Conservation (phyloP, 805 yeast species). For the Yarrowia sp. region DNA sequence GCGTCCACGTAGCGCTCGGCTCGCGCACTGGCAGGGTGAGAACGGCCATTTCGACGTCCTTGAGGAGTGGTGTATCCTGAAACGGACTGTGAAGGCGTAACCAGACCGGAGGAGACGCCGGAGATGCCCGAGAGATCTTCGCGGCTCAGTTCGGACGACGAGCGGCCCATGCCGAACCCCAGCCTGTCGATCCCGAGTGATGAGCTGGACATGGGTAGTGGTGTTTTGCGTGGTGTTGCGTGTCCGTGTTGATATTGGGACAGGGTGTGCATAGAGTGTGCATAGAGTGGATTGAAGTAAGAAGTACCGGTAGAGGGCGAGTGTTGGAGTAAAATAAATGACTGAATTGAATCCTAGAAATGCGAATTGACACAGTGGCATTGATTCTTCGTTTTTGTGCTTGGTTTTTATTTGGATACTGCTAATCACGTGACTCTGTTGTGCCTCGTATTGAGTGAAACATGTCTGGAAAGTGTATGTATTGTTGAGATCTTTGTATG, state of each 20-base stretch:
- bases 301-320: no score
- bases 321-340: no score
- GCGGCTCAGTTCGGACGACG: conserved; percentile 15
- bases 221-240: neutral
- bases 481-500: no score
- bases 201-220: conserved; percentile 12
- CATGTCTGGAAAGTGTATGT: no score
- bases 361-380: no score
- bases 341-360: no score
- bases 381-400: no score
- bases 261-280: neutral
- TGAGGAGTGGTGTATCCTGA: conserved; percentile 13
- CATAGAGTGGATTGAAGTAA: neutral
- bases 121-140: conserved; percentile 7
- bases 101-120: neutral
- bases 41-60: conserved; percentile 11
- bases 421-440: no score
- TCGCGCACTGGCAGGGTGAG: neutral
- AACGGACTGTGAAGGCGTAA: conserved; percentile 2
- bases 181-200: conserved; percentile 3
- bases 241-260: conserved; percentile 4
- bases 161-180: conserved; percentile 7
- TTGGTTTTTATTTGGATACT: no score
- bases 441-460: no score
- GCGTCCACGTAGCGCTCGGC: conserved; percentile 15